A percentile compares a stretch with the other conserved stretches of the same genome.
Evolutionary conservation across 2,329 filamentous ascomycete species (phyloP).

Genomic region (Colletotrichum sp.): DNA sequence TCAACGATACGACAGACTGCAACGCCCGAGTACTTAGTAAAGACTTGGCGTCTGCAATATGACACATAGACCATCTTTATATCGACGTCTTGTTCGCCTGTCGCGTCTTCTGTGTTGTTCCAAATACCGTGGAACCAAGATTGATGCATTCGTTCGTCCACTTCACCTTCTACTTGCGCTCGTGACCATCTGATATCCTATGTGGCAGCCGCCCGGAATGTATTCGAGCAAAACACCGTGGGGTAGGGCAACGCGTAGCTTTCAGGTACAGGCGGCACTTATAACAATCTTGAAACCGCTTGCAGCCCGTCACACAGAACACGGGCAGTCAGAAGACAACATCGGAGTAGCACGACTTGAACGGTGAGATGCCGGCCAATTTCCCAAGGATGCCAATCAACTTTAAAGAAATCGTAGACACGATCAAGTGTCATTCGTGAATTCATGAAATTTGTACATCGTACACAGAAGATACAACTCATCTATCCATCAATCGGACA

Average conservation of each 20-base stretch:
- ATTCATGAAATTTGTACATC: slow-evolving; percentile 22
- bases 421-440: slow-evolving; percentile 5
- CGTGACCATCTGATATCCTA: neutral
- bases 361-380: neutral
- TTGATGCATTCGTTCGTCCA: neutral
- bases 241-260: neutral
- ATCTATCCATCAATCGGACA: slow-evolving; percentile 62
- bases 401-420: neutral
- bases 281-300: neutral
- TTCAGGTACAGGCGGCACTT: neutral
- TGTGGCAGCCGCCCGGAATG: neutral
- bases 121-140: neutral
- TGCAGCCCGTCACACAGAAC: neutral
- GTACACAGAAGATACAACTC: slow-evolving; percentile 13
- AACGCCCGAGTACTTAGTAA: neutral
- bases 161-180: neutral
- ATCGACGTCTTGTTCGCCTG: neutral
- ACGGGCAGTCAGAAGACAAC: neutral
- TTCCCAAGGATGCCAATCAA: neutral
- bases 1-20: neutral
- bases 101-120: neutral
- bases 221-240: neutral
- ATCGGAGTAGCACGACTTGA: neutral
- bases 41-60: neutral
- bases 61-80: neutral